These are phyloP conservation scores for Grammothele lineata DNA, from an alignment of 768 basidiomycete genomes.

Conservation along the genomic window DNA sequence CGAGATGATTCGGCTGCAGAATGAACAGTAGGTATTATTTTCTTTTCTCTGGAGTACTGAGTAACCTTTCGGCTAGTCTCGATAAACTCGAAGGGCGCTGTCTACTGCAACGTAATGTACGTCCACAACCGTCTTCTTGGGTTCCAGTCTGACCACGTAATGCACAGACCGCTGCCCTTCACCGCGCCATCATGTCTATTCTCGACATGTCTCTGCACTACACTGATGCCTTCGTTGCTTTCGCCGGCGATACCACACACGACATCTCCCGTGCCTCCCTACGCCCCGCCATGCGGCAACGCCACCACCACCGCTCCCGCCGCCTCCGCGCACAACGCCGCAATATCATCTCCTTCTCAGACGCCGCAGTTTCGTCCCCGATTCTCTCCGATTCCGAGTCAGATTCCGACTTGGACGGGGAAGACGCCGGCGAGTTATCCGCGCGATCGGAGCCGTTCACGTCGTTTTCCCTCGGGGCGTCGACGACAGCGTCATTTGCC, in stretches of 20 bases:
- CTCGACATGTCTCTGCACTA: constrained; percentile 75
- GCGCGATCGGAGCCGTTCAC: constrained; percentile 20
- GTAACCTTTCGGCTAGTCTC: constrained; percentile 38
- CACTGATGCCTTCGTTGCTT: constrained; percentile 55
- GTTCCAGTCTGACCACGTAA: too few relatives aligned
- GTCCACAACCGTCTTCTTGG: constrained; percentile 15
- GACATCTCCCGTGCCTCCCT: constrained; percentile 39
- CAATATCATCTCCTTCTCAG: constrained; percentile 61
- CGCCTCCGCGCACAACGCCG: constrained; percentile 49
- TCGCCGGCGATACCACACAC: constrained; percentile 57
- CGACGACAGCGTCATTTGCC: constrained; percentile 26
- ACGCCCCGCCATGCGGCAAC: constrained; percentile 22
- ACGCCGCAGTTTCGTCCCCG: constrained; percentile 38
- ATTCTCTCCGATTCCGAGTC: constrained; percentile 32
- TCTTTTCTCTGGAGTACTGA: neutral
- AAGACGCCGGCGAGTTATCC: constrained; percentile 4
- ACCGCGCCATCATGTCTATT: constrained; percentile 61
- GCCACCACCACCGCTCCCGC: constrained; percentile 63
- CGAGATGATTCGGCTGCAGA: constrained; percentile 68
- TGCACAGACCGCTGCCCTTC: constrained; percentile 62
- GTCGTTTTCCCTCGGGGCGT: constrained; percentile 39
- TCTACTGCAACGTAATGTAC: constrained; percentile 58
- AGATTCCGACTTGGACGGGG: constrained; percentile 31
- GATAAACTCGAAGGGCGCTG: constrained; percentile 58
- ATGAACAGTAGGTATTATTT: constrained; percentile 53